Conservation (phyloP, 768 basidiomycete species). For the Lactarius deliciosus region DNA sequence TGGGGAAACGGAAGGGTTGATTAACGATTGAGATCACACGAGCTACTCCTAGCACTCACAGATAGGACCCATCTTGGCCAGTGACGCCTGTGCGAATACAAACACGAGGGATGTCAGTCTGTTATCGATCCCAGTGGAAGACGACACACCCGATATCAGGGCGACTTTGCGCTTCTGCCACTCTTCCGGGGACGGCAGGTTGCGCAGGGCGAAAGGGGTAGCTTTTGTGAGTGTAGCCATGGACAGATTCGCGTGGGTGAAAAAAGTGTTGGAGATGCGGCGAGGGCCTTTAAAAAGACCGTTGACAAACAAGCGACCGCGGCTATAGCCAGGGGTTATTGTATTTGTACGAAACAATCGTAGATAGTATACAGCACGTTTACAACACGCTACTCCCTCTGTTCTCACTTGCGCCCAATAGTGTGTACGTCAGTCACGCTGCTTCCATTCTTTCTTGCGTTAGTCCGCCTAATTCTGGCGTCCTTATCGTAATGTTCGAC, state of each 20-base stretch:
- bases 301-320: background rate
- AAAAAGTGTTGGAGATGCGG: background rate
- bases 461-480: slow-evolving; percentile 56
- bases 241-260: background rate
- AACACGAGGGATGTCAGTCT: slow-evolving; percentile 17
- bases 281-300: background rate
- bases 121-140: slow-evolving; percentile 16
- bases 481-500: slow-evolving; percentile 66
- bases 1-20: slow-evolving; percentile 35
- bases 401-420: background rate
- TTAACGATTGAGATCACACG: slow-evolving; percentile 24
- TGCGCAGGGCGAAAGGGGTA: slow-evolving; percentile 41
- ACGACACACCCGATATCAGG: slow-evolving; percentile 72
- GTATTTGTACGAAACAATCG: background rate
- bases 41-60: slow-evolving; percentile 50
- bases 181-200: slow-evolving; percentile 72
- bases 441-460: slow-evolving; percentile 5
- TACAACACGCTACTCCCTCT: background rate
- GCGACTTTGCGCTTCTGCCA: slow-evolving; percentile 92
- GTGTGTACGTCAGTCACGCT: background rate
- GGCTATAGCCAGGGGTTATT: background rate
- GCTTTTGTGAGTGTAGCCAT: slow-evolving; percentile 43
- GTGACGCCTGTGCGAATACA: slow-evolving; percentile 68
- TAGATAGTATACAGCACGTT: slow-evolving; percentile 4
- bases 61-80: slow-evolving; percentile 94